Evolutionary conservation across 23 red algal species (phyloP).

Genomic region (Gracilaria vermiculophylla): DNA sequence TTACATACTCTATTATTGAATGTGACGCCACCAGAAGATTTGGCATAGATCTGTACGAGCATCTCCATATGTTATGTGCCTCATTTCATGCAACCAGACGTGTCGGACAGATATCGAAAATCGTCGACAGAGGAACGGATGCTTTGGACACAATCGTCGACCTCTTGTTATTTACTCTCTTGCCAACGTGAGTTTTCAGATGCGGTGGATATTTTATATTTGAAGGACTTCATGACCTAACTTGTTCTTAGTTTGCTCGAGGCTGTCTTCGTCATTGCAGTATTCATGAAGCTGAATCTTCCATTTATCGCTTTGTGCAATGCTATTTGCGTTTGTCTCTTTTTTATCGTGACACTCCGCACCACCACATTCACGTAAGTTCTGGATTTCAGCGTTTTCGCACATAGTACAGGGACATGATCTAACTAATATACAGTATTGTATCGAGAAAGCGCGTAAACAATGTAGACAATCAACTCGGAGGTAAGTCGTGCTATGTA

Average conservation of each 20-base stretch:
- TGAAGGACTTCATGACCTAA: not conserved
- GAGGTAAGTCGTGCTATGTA: not conserved
- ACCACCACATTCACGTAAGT: not conserved
- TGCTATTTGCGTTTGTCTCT: not conserved
- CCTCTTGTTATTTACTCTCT: slow-evolving; percentile 73
- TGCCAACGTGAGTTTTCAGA: slow-evolving; percentile 64
- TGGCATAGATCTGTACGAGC: slow-evolving; percentile 18
- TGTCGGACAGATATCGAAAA: slow-evolving; percentile 71
- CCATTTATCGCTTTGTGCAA: not conserved
- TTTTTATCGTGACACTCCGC: not conserved
- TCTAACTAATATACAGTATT: not conserved
- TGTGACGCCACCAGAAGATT: not conserved
- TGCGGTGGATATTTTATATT: not conserved
- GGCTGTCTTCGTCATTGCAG: not conserved
- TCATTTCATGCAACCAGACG: slow-evolving; percentile 71
- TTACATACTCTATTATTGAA: slow-evolving; percentile 7
- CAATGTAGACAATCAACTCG: slow-evolving; percentile 8
- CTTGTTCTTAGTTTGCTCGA: not conserved
- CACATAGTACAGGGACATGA: too few species aligned
- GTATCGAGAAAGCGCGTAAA: slow-evolving; percentile 3
- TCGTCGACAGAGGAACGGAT: slow-evolving; percentile 74
- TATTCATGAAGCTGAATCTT: not conserved
- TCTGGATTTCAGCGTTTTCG: not conserved
- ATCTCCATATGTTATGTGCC: slow-evolving; percentile 32
- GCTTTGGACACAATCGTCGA: slow-evolving; percentile 72